Percentiles rank a stretch among this genome's conserved stretches.
Evolutionary conservation across 352 stramenopile species (phyloP).

Genomic region (Pythium biforme): DNA sequence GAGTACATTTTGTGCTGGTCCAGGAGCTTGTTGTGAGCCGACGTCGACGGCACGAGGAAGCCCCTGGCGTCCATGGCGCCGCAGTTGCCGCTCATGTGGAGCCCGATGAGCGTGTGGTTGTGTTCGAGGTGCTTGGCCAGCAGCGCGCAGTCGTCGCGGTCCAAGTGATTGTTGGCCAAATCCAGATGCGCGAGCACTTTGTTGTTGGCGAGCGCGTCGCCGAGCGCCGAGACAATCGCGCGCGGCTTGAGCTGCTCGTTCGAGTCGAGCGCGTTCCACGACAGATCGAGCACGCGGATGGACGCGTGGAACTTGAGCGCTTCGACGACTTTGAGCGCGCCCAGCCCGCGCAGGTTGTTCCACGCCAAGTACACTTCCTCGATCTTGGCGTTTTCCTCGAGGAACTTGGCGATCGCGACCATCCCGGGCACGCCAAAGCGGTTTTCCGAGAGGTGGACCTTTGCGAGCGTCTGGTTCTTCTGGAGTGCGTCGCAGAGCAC

Average conservation of each 20-base stretch:
- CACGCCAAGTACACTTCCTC: slow-evolving; percentile 77
- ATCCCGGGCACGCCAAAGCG: slow-evolving; percentile 56
- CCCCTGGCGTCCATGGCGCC: slow-evolving; percentile 60
- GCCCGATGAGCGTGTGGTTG: slow-evolving; percentile 72
- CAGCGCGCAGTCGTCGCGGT: slow-evolving; percentile 57
- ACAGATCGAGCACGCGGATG: slow-evolving; percentile 67
- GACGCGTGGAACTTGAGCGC: slow-evolving; percentile 73
- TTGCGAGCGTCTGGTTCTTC: slow-evolving; percentile 62
- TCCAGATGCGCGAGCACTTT: slow-evolving; percentile 72
- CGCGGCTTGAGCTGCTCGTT: slow-evolving; percentile 42
- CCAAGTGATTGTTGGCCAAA: slow-evolving; percentile 68
- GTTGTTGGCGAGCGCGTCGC: slow-evolving; percentile 70
- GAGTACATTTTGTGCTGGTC: slow-evolving; percentile 81
- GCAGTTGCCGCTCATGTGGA: slow-evolving; percentile 81
- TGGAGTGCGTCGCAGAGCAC: slow-evolving; percentile 73
- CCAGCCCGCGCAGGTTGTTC: slow-evolving; percentile 70
- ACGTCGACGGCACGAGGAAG: too few species aligned
- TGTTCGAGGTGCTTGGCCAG: slow-evolving; percentile 58
- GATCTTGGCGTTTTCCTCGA: slow-evolving; percentile 73
- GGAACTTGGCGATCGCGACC: slow-evolving; percentile 63
- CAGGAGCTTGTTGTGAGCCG: slow-evolving; percentile 33
- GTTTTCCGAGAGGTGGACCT: slow-evolving; percentile 76
- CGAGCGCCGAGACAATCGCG: slow-evolving; percentile 52
- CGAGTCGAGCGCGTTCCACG: slow-evolving; percentile 73
- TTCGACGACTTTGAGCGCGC: slow-evolving; percentile 71